Base-by-base conservation (phyloP, 352 stramenopile species). In the Blastocystis sp. region DNA sequence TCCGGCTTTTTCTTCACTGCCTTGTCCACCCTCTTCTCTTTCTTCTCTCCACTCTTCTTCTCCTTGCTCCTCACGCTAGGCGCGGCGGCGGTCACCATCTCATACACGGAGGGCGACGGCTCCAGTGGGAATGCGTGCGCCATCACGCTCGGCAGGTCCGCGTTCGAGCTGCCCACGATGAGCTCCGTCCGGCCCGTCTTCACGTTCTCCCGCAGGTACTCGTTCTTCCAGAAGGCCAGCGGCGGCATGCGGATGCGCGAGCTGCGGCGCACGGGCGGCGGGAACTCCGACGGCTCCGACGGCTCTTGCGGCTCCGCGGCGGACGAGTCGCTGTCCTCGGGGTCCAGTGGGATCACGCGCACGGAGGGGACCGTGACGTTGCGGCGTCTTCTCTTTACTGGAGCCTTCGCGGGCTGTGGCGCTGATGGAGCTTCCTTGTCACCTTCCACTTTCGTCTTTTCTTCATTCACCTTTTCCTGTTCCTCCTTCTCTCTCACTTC, bases 161-260 rank as follows among this genome's bases (percentile, higher is more conserved):
- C 48, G 48, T 56, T 56, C 5, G 48, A 56, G 48, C 48, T 56
- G 48, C 48, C 48, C 48, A 56, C 48, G 48, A 56, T 56, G 5
- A 56, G 48, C 43, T 74, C 64, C 28, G 34, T 52, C 43, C 34
- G 7, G 34, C 64, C 64, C 43, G 41, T 34, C 28, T 41, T 43
- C 34, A 52, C 64, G 34, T 74, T 74, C 34, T 74, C 34, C 34
- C 34, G 34, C 64, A 74, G 21, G 17, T 74, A 74, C 40, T 34
- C 34, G 34, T 74, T 74, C 64, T 71, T 71, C 64, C 64, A 71
- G 64, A 71, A 71, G 19, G 38, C 64, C 14, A 71, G 64, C 19
- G 64, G 64, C 21, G 64, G 64, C 38, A 71, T 45, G 41, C 43
- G 64, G 45, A 52, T 34, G 19, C 64, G 64, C 21, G 64, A 74